Percentiles rank a stretch among this genome's conserved stretches.
Conservation (phyloP, 768 basidiomycete genomes). For the Agaricus sinodeliciosus region DNA sequence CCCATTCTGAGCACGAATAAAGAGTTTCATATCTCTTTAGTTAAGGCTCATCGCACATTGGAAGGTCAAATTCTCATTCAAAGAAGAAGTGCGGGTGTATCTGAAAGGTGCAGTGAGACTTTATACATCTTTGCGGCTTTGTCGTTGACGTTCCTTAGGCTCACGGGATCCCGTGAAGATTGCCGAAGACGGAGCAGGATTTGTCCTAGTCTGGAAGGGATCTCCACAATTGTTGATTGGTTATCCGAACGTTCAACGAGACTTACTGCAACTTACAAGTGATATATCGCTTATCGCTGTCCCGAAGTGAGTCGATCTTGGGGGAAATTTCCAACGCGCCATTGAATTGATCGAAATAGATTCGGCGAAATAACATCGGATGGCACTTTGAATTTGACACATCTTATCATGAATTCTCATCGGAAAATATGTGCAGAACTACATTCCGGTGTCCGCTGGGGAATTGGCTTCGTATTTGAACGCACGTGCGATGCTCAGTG, state of each 20-base stretch:
- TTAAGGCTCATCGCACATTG: conserved; percentile 81
- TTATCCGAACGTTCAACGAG: conserved; percentile 60
- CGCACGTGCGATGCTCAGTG: conserved; percentile 75
- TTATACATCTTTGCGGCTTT: background rate
- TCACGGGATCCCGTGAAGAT: conserved; percentile 75
- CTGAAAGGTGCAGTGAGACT: conserved; percentile 65
- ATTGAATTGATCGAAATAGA: background rate
- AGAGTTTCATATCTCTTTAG: conserved; percentile 25
- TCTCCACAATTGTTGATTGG: conserved; percentile 65
- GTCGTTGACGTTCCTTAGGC: conserved; percentile 37
- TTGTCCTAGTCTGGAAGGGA: conserved; percentile 80
- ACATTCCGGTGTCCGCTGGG: conserved; percentile 79
- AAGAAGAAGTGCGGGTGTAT: conserved; percentile 66
- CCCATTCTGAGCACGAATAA: background rate
- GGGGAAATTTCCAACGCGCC: background rate
- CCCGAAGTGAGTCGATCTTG: conserved; percentile 59
- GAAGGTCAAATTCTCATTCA: conserved; percentile 62
- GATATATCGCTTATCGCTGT: conserved; percentile 78
- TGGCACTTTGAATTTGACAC: conserved; percentile 19
- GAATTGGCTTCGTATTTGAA: conserved; percentile 78
- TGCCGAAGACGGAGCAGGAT: conserved; percentile 71
- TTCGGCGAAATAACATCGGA: conserved; percentile 15
- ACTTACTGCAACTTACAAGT: conserved; percentile 78
- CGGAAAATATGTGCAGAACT: conserved; percentile 81
- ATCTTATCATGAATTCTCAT: conserved; percentile 24